A percentile compares a stretch with the other conserved stretches of the same genome.
Evolutionary conservation across 2,329 filamentous ascomycete genomes (phyloP).

Genomic region (Talaromyces sp.): DNA sequence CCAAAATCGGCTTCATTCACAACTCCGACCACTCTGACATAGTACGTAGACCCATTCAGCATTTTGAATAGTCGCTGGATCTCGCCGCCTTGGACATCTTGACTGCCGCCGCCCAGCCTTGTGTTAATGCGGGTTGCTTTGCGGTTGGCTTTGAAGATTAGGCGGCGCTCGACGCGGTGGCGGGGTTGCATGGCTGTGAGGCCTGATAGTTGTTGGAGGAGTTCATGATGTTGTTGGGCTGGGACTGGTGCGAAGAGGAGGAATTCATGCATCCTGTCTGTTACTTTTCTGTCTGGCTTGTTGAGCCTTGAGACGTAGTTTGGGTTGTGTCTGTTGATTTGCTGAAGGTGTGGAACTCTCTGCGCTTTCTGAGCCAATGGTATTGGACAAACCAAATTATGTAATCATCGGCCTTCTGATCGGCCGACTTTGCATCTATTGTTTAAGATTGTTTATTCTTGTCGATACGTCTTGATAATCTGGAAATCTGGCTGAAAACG

Average conservation of each 20-base stretch:
- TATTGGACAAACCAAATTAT: too few species aligned
- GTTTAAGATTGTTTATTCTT: too few species aligned
- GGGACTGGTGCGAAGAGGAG: conserved; percentile 60
- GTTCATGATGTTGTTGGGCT: conserved; percentile 55
- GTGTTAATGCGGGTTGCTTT: conserved; percentile 42
- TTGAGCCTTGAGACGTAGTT: neutral
- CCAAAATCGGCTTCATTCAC: conserved; percentile 39
- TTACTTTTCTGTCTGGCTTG: neutral
- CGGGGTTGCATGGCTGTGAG: conserved; percentile 60
- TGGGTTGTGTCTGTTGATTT: neutral
- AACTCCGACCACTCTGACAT: conserved; percentile 50
- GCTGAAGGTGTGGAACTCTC: neutral
- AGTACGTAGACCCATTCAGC: conserved; percentile 52
- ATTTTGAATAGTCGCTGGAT: conserved; percentile 46
- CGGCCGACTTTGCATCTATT: too few species aligned
- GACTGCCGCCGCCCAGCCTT: conserved; percentile 39
- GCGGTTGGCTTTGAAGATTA: conserved; percentile 57
- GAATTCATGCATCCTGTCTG: conserved; percentile 56
- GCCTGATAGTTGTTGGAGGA: conserved; percentile 60
- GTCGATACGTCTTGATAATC: too few species aligned
- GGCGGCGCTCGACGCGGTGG: conserved; percentile 51
- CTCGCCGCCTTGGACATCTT: conserved; percentile 44
- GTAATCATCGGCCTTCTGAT: too few species aligned
- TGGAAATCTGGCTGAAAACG: too few species aligned
- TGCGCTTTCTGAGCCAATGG: too few species aligned